phyloP scores from a whole-genome alignment of 164 flowering plant genomes.

The Aristolochia californica region DNA sequence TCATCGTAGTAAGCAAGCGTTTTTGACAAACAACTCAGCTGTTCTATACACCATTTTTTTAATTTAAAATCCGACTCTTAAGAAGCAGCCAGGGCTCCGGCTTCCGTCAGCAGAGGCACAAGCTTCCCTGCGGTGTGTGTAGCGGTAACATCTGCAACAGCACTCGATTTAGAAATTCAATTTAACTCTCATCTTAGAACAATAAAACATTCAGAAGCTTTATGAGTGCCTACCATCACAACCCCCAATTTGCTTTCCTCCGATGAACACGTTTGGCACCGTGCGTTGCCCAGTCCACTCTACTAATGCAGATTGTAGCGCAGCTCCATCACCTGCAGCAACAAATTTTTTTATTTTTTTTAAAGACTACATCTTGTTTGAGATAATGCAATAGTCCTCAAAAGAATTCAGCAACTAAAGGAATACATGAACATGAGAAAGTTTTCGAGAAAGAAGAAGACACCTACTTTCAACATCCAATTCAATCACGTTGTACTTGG shows the following conservation, averaged over 20 bases:
- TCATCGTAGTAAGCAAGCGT: too few species aligned
- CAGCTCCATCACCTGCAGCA: constrained; percentile 58
- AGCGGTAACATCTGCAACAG: background rate
- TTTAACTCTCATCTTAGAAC: too few species aligned
- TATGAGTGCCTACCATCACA: too few species aligned
- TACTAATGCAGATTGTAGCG: constrained; percentile 49
- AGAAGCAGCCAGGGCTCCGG: constrained; percentile 38
- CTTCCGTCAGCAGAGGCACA: constrained; percentile 62
- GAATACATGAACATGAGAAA: too few species aligned
- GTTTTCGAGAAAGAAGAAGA: background rate
- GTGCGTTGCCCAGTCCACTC: constrained; percentile 73
- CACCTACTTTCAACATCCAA: constrained; percentile 56
- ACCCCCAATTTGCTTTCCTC: constrained; percentile 76
- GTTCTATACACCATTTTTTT: too few species aligned
- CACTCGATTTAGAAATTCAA: too few species aligned
- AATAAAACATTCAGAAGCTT: too few species aligned
- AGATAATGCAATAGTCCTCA: too few species aligned
- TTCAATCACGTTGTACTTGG: constrained; percentile 47
- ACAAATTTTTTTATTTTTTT: background rate
- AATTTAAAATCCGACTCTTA: background rate
- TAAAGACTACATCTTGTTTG: too few species aligned
- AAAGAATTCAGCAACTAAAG: too few species aligned
- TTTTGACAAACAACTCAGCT: too few species aligned
- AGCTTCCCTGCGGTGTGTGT: constrained; percentile 61
- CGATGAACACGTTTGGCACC: constrained; percentile 77